phyloP scores from a whole-genome alignment of 768 basidiomycete species.

The Amanita pallidorosea region DNA sequence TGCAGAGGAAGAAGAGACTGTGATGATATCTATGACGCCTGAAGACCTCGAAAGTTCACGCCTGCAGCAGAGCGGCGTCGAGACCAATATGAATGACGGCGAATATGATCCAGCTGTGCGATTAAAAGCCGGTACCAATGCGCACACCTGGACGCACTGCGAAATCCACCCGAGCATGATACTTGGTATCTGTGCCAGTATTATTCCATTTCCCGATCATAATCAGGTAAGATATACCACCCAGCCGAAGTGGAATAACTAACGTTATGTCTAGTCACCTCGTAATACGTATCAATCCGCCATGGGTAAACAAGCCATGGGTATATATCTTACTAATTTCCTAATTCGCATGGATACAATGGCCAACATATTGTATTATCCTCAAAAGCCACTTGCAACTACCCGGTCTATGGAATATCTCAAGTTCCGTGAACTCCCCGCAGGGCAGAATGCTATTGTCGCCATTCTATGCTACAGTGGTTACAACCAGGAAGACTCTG shows the following conservation, averaged over 20 bases:
- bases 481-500: slow-evolving; percentile 99
- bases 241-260: background rate
- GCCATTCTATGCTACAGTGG: slow-evolving; percentile 98
- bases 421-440: slow-evolving; percentile 96
- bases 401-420: slow-evolving; percentile 99
- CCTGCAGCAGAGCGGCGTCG: slow-evolving; percentile 47
- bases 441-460: slow-evolving; percentile 98
- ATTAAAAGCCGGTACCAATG: slow-evolving; percentile 73
- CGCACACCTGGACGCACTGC: slow-evolving; percentile 96
- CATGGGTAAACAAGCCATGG: slow-evolving; percentile 99
- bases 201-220: slow-evolving; percentile 99
- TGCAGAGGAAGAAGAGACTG: slow-evolving; percentile 98
- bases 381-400: slow-evolving; percentile 96
- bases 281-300: slow-evolving; percentile 99
- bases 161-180: slow-evolving; percentile 99
- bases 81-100: slow-evolving; percentile 46
- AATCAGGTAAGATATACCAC: slow-evolving; percentile 64
- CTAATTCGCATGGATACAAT: slow-evolving; percentile 99
- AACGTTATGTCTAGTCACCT: slow-evolving; percentile 56
- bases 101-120: slow-evolving; percentile 84
- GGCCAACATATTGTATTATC: slow-evolving; percentile 99
- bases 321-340: slow-evolving; percentile 97
- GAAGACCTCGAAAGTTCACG: slow-evolving; percentile 88
- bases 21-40: slow-evolving; percentile 98
- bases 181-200: slow-evolving; percentile 94